These are phyloP conservation scores for Hyphodiscus sp. DNA, from an alignment of 2,329 filamentous ascomycete genomes.

Conservation along the genomic window DNA sequence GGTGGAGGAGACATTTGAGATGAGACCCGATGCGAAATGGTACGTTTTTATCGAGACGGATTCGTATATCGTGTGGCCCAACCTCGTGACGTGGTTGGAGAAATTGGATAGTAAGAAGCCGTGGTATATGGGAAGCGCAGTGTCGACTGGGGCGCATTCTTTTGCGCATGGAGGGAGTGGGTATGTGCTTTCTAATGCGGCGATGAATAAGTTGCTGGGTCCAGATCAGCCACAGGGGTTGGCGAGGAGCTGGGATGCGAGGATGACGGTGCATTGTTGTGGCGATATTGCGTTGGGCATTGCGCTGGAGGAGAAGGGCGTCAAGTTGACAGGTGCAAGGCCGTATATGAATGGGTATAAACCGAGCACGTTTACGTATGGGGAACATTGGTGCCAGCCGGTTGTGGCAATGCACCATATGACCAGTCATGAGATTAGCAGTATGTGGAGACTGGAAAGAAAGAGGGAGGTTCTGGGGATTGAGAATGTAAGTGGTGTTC, in stretches of 20 bases:
- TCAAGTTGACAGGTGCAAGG: conserved; percentile 39
- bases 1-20: conserved; percentile 45
- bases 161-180: conserved; percentile 54
- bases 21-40: conserved; percentile 49
- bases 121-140: conserved; percentile 41
- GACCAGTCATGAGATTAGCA: conserved; percentile 39
- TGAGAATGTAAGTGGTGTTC: conserved; percentile 6
- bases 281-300: conserved; percentile 45
- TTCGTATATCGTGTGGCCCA: conserved; percentile 50
- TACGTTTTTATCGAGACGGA: conserved; percentile 55
- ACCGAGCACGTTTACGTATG: conserved; percentile 38
- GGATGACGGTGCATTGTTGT: conserved; percentile 39
- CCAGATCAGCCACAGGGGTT: conserved; percentile 35
- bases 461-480: conserved; percentile 13
- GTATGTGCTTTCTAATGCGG: conserved; percentile 44
- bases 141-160: conserved; percentile 34
- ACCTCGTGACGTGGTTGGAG: conserved; percentile 42
- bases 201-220: conserved; percentile 41
- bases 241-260: conserved; percentile 40
- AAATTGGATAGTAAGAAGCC: conserved; percentile 37
- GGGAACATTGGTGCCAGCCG: conserved; percentile 48
- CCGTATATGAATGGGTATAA: conserved; percentile 51
- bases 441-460: conserved; percentile 48
- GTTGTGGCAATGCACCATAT: conserved; percentile 53
- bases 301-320: conserved; percentile 41